Evolutionary conservation across 495 filamentous ascomycete genomes (phyloP).

Genomic region (Glonium stellatum): DNA sequence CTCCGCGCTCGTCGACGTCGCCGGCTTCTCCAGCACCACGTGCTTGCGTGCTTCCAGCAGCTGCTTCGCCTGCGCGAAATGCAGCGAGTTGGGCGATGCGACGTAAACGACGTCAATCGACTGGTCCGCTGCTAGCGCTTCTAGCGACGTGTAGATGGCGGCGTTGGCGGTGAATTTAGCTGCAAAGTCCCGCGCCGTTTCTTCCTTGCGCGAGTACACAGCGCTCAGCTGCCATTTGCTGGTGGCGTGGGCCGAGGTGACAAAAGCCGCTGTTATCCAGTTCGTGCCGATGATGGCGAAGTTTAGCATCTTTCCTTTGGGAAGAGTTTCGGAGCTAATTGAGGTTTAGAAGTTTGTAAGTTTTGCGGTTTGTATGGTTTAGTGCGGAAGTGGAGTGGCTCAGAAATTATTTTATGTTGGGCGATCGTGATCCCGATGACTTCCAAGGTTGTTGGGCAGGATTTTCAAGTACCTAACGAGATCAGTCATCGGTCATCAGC

Average conservation of each 20-base stretch:
- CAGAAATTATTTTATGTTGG: no score
- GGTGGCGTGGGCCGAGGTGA: slow-evolving; percentile 31
- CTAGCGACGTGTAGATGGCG: slow-evolving; percentile 28
- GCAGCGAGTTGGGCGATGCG: slow-evolving; percentile 46
- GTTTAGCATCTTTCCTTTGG: slow-evolving; percentile 7
- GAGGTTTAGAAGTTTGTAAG: no score
- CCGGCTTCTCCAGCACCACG: slow-evolving; percentile 86
- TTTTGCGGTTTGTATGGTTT: background rate
- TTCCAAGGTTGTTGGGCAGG: no score
- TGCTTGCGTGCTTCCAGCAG: slow-evolving; percentile 73
- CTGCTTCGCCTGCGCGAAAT: slow-evolving; percentile 57
- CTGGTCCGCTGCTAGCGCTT: slow-evolving; percentile 32
- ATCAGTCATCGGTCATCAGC: no score
- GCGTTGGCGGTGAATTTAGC: slow-evolving; percentile 13
- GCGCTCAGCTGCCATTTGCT: slow-evolving; percentile 30
- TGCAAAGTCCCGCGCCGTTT: slow-evolving; percentile 29
- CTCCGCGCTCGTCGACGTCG: slow-evolving; percentile 65
- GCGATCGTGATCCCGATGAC: no score
- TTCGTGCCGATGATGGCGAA: slow-evolving; percentile 30
- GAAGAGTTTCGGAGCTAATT: background rate
- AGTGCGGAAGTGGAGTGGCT: background rate
- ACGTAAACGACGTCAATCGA: slow-evolving; percentile 45
- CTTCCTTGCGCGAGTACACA: slow-evolving; percentile 34
- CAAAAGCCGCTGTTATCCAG: slow-evolving; percentile 38
- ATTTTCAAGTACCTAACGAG: no score